Base-by-base conservation (phyloP, 2,329 filamentous ascomycete genomes). In the Arachnomyces sp. region DNA sequence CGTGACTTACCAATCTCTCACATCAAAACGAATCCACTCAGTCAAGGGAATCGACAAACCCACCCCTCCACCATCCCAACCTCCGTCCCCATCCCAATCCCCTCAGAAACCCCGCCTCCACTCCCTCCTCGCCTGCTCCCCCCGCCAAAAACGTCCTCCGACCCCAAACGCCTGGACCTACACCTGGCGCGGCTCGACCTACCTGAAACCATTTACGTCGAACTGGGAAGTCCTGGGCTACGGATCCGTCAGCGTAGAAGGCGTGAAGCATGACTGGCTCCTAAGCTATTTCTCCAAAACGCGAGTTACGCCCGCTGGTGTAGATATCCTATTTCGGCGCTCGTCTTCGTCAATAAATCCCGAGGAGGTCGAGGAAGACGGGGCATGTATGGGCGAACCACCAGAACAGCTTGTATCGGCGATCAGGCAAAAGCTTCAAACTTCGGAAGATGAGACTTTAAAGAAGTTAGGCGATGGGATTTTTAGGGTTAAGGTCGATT, bases 281-380 rank as follows among this genome's bases (percentile, higher is more conserved):
- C 84, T 94, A 11, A 93, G 84, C 3, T 90, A 82, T 72, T 94
- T 94, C 60, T 80, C 81, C 47, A 81, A 84, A 54, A 93, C 84
- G 16, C 50, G 89, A 33, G 93, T 94, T 51, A 92, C 86, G 5
- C 82, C 82, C 47, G 84, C 86, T 42, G 87, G 87, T 0, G 54
- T 94, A 20, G 87, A 94, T 62, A 62, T 93, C 7, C 92, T 90
- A 60, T 79, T 77, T 34, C 72, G 82, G 50, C 68, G 72, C 12
- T 71, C 64, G 20, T 25, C 5, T 25, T 25, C 20, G 20, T 9
- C 5, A 25, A 46, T 82, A 83, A 0, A 48, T 86, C 47, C 73
- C 70, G 40, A 64, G 73, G 42, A 72, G 67, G 55, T 76, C 78
- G 39, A 70, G 79, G 30, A 64, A 61, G 36, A 33, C 17, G 16